Conservation (phyloP, 257 asterid species). For the Mentha longifolia region DNA sequence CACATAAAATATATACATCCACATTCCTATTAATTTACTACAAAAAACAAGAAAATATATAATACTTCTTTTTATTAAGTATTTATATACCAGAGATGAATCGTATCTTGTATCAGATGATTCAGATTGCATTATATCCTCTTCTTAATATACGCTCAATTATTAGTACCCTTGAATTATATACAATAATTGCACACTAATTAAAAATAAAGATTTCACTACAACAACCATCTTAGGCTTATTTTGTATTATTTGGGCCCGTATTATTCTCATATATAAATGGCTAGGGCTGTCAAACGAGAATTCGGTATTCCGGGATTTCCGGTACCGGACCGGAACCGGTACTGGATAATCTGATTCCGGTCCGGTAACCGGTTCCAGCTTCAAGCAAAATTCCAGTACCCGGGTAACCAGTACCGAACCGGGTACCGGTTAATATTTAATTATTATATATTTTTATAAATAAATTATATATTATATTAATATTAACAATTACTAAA, state of each 20-base stretch:
- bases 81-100: not conserved
- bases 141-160: not conserved
- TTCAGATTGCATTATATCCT: not conserved
- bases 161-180: not conserved
- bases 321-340: no score
- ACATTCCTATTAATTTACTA: not conserved
- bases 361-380: no score
- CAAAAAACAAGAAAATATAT: not conserved
- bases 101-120: not conserved
- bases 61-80: not conserved
- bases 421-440: no score
- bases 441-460: no score
- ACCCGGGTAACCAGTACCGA: no score
- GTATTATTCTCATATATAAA: no score
- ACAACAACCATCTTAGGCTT: not conserved
- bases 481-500: no score
- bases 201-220: not conserved
- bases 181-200: not conserved
- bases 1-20: slow-evolving; percentile 5
- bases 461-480: no score
- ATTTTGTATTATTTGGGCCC: not conserved
- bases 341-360: no score
- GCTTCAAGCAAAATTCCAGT: no score
- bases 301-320: no score
- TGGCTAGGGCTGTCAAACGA: no score